Evolutionary conservation across 352 stramenopile species (phyloP), one percentile per base, ranked within the genome.

Genomic region (Globisporangium rhizosaccharum): DNA sequence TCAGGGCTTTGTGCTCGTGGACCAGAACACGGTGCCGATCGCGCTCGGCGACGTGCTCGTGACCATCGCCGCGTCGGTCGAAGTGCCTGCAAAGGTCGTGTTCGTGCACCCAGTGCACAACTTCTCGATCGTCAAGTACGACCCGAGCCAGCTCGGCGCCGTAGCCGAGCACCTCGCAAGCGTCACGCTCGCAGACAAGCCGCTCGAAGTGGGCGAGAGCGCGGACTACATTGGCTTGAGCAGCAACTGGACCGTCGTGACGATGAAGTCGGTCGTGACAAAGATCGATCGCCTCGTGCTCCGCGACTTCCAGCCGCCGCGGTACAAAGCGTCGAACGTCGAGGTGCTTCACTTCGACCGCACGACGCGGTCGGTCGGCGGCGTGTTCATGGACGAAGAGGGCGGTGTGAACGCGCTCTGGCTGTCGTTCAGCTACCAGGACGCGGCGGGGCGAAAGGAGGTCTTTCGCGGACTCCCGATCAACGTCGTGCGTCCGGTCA

Each of bases 51-150:
- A 97, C 50, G 82, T 94, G 51, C 64, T 90, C 23, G 80, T 98
- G 51, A 95, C 90, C 2, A 86, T 98, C 50, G 88, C 85, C 15
- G 90, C 87, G 42, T 93, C 79, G 0, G 79, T 97, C 33, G 89
- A 97, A 66, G 73, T 96, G 17, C 79, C 85, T 0, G 89, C 79
- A 5, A 90, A 87, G 59, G 81, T 96, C 1, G 75, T 96, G 15
- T 97, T 97, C 57, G 85, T 96, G 20, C 92, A 98, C 59, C 92
- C 92, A n/a, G 73, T 96, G 14, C 87, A 97, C 72, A 97, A 97
- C 63, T 96, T 94, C 47, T 81, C 84, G 15, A 84, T 97, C 47
- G 75, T 97, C 5, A 76, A 96, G 66, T 97, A 96, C 59, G 83
- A 97, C 56, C 81, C 88, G 3, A 83, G 71, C 42, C 59, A 80